Conservation (phyloP, 192 early-diverging fungal genomes). For the Anaeromyces robustus region DNA sequence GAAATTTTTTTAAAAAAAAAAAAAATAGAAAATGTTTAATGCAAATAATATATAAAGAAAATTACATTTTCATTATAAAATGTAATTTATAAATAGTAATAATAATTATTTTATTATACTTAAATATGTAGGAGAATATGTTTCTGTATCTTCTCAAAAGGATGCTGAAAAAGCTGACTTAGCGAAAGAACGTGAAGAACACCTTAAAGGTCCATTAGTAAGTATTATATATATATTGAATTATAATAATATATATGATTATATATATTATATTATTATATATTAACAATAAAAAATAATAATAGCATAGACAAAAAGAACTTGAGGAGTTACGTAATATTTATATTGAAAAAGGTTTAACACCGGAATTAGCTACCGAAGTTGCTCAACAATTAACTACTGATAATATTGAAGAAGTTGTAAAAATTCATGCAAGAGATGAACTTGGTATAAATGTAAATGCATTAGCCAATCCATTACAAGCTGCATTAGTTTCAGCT, state of each 20-base stretch:
- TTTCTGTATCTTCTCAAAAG: conserved; percentile 25
- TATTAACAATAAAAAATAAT: not conserved
- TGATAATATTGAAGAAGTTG: conserved; percentile 19
- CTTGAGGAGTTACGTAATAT: conserved; percentile 20
- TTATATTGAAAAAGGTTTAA: conserved; percentile 19
- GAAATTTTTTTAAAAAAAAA: too few relatives aligned
- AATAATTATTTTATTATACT: too few relatives aligned
- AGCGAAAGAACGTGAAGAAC: conserved; percentile 16
- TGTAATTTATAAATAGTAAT: too few relatives aligned
- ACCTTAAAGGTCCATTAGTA: conserved; percentile 16
- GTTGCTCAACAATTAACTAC: conserved; percentile 18
- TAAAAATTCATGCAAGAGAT: conserved; percentile 21
- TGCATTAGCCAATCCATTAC: conserved; percentile 18
- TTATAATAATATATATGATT: too few relatives aligned
- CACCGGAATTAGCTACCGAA: conserved; percentile 12
- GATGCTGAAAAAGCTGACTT: conserved; percentile 23
- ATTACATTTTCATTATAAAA: too few relatives aligned
- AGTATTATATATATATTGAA: too few relatives aligned
- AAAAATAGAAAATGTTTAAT: too few relatives aligned
- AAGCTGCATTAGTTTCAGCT: conserved; percentile 15
- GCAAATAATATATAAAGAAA: too few relatives aligned
- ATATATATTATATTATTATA: too few relatives aligned
- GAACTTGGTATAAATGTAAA: conserved; percentile 27
- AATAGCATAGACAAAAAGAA: conserved; percentile 10
- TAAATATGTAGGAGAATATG: conserved; percentile 17